Evolutionary conservation across 257 asterid species (phyloP).

Genomic region (Nicotiana paniculata): DNA sequence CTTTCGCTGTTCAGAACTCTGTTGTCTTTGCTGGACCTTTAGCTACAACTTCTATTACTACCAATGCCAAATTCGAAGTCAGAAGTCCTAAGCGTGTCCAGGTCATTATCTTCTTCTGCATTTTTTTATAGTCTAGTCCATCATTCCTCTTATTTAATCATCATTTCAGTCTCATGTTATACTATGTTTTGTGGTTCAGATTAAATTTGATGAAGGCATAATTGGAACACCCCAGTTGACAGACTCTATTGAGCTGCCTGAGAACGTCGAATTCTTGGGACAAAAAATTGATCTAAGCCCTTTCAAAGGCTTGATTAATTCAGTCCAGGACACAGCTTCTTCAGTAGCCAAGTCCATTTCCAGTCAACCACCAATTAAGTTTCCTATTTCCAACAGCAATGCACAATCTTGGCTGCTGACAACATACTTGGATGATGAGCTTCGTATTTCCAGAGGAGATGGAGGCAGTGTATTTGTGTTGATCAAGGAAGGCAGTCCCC

Average conservation of each 20-base stretch:
- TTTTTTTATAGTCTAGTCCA: not conserved
- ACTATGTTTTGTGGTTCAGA: conserved; percentile 29
- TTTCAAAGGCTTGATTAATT: conserved; percentile 60
- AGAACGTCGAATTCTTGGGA: conserved; percentile 68
- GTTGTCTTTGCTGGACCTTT: conserved; percentile 71
- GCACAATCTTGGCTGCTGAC: conserved; percentile 91
- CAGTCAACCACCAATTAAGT: conserved; percentile 73
- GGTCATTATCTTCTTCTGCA: conserved; percentile 28
- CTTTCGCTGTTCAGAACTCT: conserved; percentile 71
- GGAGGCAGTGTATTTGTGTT: conserved; percentile 83
- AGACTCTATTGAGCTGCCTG: conserved; percentile 75
- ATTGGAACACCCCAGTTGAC: conserved; percentile 92
- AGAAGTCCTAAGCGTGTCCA: conserved; percentile 94
- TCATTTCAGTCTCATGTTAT: not conserved
- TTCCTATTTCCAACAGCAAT: conserved; percentile 44
- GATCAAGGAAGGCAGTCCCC: conserved; percentile 68
- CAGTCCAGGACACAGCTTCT: conserved; percentile 81
- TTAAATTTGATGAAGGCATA: conserved; percentile 74
- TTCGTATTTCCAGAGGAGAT: conserved; percentile 83
- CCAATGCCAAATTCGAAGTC: conserved; percentile 88
- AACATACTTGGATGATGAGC: conserved; percentile 78
- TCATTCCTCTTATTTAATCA: not conserved
- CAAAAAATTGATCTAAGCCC: conserved; percentile 81
- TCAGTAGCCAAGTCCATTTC: conserved; percentile 74
- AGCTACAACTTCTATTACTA: conserved; percentile 62